phyloP scores from a whole-genome alignment of 2,329 filamentous ascomycete genomes.

The Diaporthe humulicola region DNA sequence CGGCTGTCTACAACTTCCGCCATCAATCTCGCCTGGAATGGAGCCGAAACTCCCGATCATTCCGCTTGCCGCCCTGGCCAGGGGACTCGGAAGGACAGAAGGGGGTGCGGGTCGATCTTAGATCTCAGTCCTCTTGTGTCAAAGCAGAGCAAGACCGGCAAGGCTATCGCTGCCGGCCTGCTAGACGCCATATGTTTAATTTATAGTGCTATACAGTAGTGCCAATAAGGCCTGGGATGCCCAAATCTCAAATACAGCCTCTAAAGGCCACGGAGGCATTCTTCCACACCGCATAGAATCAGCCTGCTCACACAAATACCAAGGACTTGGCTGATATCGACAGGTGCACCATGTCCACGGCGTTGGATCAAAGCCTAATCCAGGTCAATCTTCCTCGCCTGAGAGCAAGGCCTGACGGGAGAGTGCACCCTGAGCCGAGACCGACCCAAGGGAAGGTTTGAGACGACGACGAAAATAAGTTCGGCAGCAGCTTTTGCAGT shows the following conservation, averaged over 20 bases:
- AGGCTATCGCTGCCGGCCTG: conserved; percentile 24
- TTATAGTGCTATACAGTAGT: conserved; percentile 16
- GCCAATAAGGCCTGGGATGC: conserved; percentile 19
- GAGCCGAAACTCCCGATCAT: conserved; percentile 26
- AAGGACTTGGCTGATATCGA: conserved; percentile 9
- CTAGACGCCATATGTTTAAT: conserved; percentile 11
- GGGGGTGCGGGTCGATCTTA: conserved; percentile 28
- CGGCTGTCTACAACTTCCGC: conserved; percentile 11
- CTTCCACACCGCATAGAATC: conserved; percentile 11
- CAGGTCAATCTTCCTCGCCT: not conserved
- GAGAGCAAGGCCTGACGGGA: not conserved
- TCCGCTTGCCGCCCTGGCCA: conserved; percentile 27
- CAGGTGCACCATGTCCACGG: conserved; percentile 3
- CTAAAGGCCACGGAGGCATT: conserved; percentile 1
- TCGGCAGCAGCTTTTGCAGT: conserved; percentile 13
- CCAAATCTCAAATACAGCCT: not conserved
- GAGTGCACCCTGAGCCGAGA: conserved; percentile 14
- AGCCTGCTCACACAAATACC: conserved; percentile 1
- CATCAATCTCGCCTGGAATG: conserved; percentile 33
- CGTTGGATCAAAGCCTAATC: conserved; percentile 22
- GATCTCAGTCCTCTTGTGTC: conserved; percentile 12
- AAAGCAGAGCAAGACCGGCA: conserved; percentile 16
- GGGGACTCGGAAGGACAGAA: conserved; percentile 5
- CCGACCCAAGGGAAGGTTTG: conserved; percentile 20
- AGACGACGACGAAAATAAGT: conserved; percentile 15